Percentiles rank a stretch among this genome's conserved stretches.
phyloP scores from a whole-genome alignment of 2,329 filamentous ascomycete genomes.

The Colletotrichum trifolii region DNA sequence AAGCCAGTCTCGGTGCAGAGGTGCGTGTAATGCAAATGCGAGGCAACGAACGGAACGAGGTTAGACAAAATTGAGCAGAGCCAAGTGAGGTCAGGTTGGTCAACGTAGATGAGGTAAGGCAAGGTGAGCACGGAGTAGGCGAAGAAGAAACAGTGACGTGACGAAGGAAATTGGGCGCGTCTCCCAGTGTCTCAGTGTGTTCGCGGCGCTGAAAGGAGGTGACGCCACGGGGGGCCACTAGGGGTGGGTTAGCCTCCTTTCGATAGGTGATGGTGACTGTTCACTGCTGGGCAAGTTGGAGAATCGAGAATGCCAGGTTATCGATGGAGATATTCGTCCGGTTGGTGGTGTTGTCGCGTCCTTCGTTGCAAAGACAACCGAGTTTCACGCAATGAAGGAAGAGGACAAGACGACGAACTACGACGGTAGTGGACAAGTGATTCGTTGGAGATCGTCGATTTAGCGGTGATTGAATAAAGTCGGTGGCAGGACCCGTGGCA shows the following conservation, averaged over 20 bases:
- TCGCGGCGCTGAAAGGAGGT: constrained; percentile 29
- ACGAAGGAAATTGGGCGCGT: constrained; percentile 31
- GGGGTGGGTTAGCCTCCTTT: constrained; percentile 25
- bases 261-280: not conserved
- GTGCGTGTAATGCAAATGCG: not conserved
- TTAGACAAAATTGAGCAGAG: not conserved
- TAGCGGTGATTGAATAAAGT: not conserved
- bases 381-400: not conserved
- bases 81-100: too few relatives aligned
- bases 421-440: too few relatives aligned
- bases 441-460: too few relatives aligned
- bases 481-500: not conserved
- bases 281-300: not conserved
- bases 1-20: not conserved
- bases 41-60: not conserved
- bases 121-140: constrained; percentile 1
- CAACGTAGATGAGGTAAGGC: not conserved
- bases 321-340: constrained; percentile 18
- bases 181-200: constrained; percentile 32
- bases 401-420: not conserved
- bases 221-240: constrained; percentile 32
- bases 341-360: not conserved
- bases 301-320: constrained; percentile 4
- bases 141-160: constrained; percentile 30
- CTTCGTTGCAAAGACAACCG: too few relatives aligned